Base-by-base conservation (phyloP, 345 rosid genomes). In the Linum trigynum region DNA sequence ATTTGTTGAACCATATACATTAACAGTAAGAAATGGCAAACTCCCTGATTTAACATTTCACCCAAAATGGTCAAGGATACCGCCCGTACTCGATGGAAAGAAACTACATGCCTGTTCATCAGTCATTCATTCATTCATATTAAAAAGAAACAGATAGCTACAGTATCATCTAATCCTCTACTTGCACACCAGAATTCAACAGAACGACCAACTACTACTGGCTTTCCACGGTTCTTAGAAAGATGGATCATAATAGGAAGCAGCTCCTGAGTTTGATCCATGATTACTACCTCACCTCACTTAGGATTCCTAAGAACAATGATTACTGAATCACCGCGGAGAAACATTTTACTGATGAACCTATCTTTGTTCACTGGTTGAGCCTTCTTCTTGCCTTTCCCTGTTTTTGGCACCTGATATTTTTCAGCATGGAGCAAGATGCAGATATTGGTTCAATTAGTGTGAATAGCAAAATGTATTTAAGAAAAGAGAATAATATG, bases 351-450 rank as follows among this genome's bases (percentile, higher is more conserved):
- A 73, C 96, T 89, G 66, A 95, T 95, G 84, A 91, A 95, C 55
- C 98, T 77, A 65, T 95, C 99, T 71, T 85, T 89, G 84, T 91
- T 95, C 11, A 95, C 89, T 0, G 97, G 97, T 60, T 81, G 85
- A 0, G 99, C 95, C 69, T 95, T 95, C 75, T 89, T 95, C 98
- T 91, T 95, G 72, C 99, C 99, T 78, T 95, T 91, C 3, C 99
- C 99, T 0, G 91, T 95, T 71, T 91, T 91, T 1, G 99, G 97
- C 0, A 86, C 91, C 99, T 95, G 63, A 15, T 48, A 2, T 4
- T 4, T 6, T 3, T 15, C 53, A 48, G 14, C 32, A 23, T 23
- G 32, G 11, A 48, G 53, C 53, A 48, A 48, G 53, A 48, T 10
- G 53, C 11, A 9, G 14, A 10, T 48, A 15, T 5, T 48, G 9